Evolutionary conservation across 345 rosid species (phyloP), one percentile per base, ranked within the genome.

Genomic region (Corchorus olitorius): DNA sequence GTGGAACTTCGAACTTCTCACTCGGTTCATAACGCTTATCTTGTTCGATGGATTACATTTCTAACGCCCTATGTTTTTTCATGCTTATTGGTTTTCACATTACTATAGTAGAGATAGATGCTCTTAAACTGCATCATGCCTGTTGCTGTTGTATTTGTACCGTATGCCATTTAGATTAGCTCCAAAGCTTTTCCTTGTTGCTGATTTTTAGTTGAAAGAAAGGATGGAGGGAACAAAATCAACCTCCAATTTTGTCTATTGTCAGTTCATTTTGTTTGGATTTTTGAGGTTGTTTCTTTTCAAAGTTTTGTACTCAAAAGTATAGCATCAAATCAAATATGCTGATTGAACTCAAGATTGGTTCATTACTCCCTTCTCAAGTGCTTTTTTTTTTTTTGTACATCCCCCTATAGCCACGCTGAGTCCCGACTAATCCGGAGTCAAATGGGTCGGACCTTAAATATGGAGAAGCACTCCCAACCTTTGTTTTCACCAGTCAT

Each of bases 1-100:
- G 72, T 91, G 82, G 87, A 87, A 71, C 88, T 94, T 33, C 78
- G 61, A 34, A 85, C 91, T 34, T 91, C 97, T 72, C 66, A 48
- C 80, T 83, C 96, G 37, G 46, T 56, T 62, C 49, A 39, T 4
- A 54, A n/a, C 55, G 35, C 72, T 8, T 15, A 50, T 82, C 22
- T 73, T 71, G 65, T 22, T 74, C 75, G 1, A 17, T 69, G 76
- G 83, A 77, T 65, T 65, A 59, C 56, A 34, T 77, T 67, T 72
- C 81, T 84, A 50, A 27, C 62, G 14, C 37, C 77, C 53, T 20
- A 16, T 55, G 4, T 56, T 16, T 60, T 77, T 20, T 34, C 74
- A 19, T 43, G 59, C 33, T 65, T 63, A 69, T 48, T 70, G 4
- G 52, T 34, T 77, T 74, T 78, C 52, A 19, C 55, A 11, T 27